These are phyloP conservation scores for Mycena polygramma DNA, from an alignment of 768 basidiomycete species.

Conservation along the genomic window DNA sequence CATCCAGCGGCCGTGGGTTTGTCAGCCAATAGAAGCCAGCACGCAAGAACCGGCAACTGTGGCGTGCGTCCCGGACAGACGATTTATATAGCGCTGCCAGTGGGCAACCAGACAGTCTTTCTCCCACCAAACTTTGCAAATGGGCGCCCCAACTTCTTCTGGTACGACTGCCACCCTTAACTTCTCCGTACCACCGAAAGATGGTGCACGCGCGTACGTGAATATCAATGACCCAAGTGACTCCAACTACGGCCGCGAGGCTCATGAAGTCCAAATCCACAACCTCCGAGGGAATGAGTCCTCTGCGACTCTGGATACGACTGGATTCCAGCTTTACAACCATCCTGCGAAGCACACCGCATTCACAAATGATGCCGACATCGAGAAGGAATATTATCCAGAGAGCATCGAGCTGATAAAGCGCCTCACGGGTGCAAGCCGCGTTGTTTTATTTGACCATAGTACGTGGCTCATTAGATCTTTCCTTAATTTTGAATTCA, in stretches of 20 bases:
- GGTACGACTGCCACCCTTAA: conserved; percentile 48
- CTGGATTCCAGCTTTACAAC: conserved; percentile 40
- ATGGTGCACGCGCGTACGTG: conserved; percentile 57
- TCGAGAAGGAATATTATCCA: conserved; percentile 69
- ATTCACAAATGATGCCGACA: conserved; percentile 66
- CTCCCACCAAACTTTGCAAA: neutral
- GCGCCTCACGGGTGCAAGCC: conserved; percentile 69
- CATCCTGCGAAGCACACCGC: conserved; percentile 56
- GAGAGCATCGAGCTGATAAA: conserved; percentile 73
- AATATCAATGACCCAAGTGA: conserved; percentile 50
- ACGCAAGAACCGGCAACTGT: neutral
- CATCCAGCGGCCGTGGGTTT: neutral
- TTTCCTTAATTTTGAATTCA: neutral
- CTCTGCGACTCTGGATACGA: conserved; percentile 27
- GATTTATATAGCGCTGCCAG: neutral
- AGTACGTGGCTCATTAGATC: conserved; percentile 52
- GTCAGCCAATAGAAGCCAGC: neutral
- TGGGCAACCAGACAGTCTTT: neutral
- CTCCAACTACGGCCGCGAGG: conserved; percentile 50
- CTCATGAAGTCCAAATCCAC: conserved; percentile 57
- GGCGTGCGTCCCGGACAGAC: neutral
- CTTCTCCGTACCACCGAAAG: conserved; percentile 54
- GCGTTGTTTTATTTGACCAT: conserved; percentile 75
- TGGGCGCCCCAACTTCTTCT: conserved; percentile 30
- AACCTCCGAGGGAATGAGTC: conserved; percentile 47